A percentile compares a stretch with the other conserved stretches of the same genome.
Conservation (phyloP, 2,329 filamentous ascomycete genomes). For the Colletotrichum limetticola region DNA sequence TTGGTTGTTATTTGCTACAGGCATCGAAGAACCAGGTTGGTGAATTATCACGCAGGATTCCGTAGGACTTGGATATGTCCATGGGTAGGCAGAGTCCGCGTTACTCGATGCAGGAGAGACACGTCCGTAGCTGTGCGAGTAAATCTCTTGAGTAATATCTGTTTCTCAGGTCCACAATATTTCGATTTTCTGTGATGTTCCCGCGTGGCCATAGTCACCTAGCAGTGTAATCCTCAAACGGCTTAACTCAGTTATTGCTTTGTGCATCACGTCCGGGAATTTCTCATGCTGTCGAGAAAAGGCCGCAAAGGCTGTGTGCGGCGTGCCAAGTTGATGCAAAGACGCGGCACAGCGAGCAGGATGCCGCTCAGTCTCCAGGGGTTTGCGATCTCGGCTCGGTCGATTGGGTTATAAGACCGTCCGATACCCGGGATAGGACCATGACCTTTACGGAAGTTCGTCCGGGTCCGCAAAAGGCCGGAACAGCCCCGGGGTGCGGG, state of each 20-base stretch:
- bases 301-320: too few species aligned
- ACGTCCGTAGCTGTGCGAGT: too few species aligned
- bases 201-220: too few species aligned
- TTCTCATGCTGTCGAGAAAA: too few species aligned
- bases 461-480: background rate
- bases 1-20: background rate
- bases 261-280: too few species aligned
- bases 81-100: too few species aligned
- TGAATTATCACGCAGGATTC: background rate
- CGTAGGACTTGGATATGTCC: background rate
- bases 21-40: background rate
- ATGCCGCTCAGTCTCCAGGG: background rate
- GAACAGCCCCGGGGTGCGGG: background rate
- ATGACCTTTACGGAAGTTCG: background rate
- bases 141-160: too few species aligned
- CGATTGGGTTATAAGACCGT: background rate
- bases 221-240: too few species aligned
- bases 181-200: too few species aligned
- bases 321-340: background rate
- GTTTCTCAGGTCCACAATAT: too few species aligned
- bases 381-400: background rate
- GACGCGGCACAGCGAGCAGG: conserved; percentile 11
- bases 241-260: too few species aligned
- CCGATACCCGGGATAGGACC: background rate
- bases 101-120: too few species aligned